Evolutionary conservation across 257 asterid genomes (phyloP).

Genomic region (Paulownia fortunei): DNA sequence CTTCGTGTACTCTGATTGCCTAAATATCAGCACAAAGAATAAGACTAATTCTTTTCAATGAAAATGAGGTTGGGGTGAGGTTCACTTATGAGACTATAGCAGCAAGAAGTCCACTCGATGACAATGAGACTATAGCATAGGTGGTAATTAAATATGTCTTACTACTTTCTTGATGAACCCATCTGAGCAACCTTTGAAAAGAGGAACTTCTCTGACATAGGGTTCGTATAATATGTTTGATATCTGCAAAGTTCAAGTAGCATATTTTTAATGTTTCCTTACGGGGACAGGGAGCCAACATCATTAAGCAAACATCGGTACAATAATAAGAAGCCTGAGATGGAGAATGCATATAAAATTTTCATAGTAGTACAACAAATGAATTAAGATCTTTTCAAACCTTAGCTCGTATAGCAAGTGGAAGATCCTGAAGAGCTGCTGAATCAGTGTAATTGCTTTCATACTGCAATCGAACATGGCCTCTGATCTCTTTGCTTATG

Average conservation of each 20-base stretch:
- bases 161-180: constrained; percentile 68
- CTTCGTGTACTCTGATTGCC: constrained; percentile 68
- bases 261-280: neutral
- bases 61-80: neutral
- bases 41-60: neutral
- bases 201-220: constrained; percentile 51
- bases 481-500: constrained; percentile 56
- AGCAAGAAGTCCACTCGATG: neutral
- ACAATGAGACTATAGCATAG: neutral
- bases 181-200: constrained; percentile 64
- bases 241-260: constrained; percentile 46
- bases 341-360: too few relatives aligned
- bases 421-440: constrained; percentile 66
- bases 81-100: too few relatives aligned
- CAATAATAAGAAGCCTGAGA: too few relatives aligned
- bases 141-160: constrained; percentile 34
- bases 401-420: constrained; percentile 67
- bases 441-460: constrained; percentile 56
- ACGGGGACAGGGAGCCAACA: neutral
- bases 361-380: neutral
- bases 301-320: too few relatives aligned
- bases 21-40: constrained; percentile 26
- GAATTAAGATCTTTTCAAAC: constrained; percentile 29
- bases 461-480: constrained; percentile 66
- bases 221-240: constrained; percentile 63